Percentiles rank a stretch among this genome's conserved stretches.
phyloP scores from a whole-genome alignment of 768 basidiomycete species.

The Sarcodon sp. region DNA sequence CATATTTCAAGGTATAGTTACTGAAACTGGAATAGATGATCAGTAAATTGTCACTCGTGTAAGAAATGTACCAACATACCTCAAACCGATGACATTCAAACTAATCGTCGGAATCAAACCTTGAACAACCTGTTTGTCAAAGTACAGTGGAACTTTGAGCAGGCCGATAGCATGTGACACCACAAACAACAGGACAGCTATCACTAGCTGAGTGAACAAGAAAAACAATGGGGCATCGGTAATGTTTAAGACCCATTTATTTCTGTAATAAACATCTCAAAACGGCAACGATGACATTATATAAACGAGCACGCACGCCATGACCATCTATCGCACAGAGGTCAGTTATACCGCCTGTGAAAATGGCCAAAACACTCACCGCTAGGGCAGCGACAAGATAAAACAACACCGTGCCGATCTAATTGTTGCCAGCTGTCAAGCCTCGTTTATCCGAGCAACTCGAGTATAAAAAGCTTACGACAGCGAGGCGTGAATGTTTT shows the following conservation, averaged over 20 bases:
- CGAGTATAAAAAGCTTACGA: neutral
- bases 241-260: conserved; percentile 82
- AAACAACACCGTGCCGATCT: conserved; percentile 71
- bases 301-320: conserved; percentile 45
- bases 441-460: neutral
- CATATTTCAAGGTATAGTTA: conserved; percentile 87
- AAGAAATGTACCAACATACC: conserved; percentile 27
- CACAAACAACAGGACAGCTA: conserved; percentile 69
- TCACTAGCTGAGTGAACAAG: conserved; percentile 66
- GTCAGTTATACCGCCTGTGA: neutral
- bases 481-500: neutral
- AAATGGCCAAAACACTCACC: conserved; percentile 32
- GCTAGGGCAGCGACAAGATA: conserved; percentile 83
- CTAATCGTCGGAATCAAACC: conserved; percentile 64
- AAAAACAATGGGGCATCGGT: conserved; percentile 78
- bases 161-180: conserved; percentile 47
- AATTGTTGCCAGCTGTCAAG: neutral
- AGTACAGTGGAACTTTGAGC: conserved; percentile 50
- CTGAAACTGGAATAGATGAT: conserved; percentile 42
- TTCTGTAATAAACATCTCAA: conserved; percentile 29
- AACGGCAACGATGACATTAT: neutral
- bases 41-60: conserved; percentile 3
- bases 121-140: conserved; percentile 54
- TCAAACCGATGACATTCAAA: conserved; percentile 75
- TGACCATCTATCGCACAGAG: conserved; percentile 55